phyloP scores from a whole-genome alignment of 1,284 basidiomycete genomes.

The Cutaneotrichosporon spelunceum region DNA sequence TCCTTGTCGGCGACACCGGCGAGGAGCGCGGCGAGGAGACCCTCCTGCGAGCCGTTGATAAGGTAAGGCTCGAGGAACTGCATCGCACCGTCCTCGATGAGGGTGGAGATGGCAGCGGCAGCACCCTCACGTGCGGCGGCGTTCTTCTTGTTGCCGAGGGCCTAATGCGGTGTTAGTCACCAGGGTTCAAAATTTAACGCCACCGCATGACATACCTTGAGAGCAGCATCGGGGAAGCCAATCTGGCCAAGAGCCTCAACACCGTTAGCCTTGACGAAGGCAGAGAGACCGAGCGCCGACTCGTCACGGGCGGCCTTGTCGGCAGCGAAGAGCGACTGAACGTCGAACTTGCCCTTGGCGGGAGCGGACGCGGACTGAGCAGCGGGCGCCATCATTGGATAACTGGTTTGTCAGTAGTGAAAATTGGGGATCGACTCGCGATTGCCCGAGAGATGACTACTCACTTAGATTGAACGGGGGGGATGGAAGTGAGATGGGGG shows the following conservation, averaged over 20 bases:
- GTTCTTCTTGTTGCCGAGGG: slow-evolving; percentile 60
- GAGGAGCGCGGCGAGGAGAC: slow-evolving; percentile 75
- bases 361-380: slow-evolving; percentile 42
- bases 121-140: slow-evolving; percentile 52
- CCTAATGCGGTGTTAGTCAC: slow-evolving; percentile 38
- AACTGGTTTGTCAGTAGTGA: slow-evolving; percentile 6
- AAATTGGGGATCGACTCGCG: neutral
- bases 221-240: slow-evolving; percentile 72
- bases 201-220: slow-evolving; percentile 58
- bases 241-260: slow-evolving; percentile 72
- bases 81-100: slow-evolving; percentile 72
- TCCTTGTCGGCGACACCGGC: slow-evolving; percentile 91
- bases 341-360: slow-evolving; percentile 49
- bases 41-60: slow-evolving; percentile 62
- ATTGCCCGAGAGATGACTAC: neutral
- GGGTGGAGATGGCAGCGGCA: slow-evolving; percentile 51
- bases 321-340: slow-evolving; percentile 50
- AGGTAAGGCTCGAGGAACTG: slow-evolving; percentile 88
- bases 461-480: slow-evolving; percentile 3
- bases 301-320: slow-evolving; percentile 61
- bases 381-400: slow-evolving; percentile 48
- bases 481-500: neutral
- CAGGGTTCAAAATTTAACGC: neutral
- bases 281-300: slow-evolving; percentile 67
- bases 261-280: slow-evolving; percentile 77